phyloP scores from a whole-genome alignment of 2,329 filamentous ascomycete genomes.

The Raffaelea arxii region DNA sequence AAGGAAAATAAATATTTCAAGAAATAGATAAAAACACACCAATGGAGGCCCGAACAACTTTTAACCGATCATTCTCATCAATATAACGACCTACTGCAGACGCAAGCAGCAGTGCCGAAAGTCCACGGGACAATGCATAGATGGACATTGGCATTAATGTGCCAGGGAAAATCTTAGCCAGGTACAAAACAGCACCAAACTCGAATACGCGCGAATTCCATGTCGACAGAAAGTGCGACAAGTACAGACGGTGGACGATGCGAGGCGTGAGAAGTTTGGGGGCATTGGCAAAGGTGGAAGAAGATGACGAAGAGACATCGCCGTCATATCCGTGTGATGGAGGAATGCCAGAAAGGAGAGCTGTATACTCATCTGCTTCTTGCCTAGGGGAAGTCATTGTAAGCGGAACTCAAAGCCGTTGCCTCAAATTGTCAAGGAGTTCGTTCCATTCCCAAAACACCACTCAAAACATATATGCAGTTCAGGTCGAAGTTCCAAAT shows the following conservation, averaged over 20 bases:
- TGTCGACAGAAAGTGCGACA: constrained; percentile 50
- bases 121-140: constrained; percentile 53
- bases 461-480: too few relatives aligned
- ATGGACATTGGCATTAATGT: constrained; percentile 58
- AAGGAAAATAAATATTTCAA: too few relatives aligned
- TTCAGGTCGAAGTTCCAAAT: too few relatives aligned
- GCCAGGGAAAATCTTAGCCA: constrained; percentile 42
- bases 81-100: constrained; percentile 48
- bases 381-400: background rate
- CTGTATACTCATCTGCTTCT: background rate
- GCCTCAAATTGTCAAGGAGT: too few relatives aligned
- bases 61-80: constrained; percentile 41
- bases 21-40: too few relatives aligned
- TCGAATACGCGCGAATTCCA: constrained; percentile 57
- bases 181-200: constrained; percentile 48
- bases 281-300: background rate
- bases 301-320: background rate
- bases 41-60: constrained; percentile 40
- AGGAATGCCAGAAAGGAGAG: background rate
- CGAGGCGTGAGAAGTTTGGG: background rate
- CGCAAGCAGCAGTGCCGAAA: constrained; percentile 47
- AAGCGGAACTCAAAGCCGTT: background rate
- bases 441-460: too few relatives aligned
- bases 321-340: background rate
- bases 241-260: constrained; percentile 31